Evolutionary conservation across 2,329 filamentous ascomycete genomes (phyloP).

Genomic region (Calonectria pteridis): DNA sequence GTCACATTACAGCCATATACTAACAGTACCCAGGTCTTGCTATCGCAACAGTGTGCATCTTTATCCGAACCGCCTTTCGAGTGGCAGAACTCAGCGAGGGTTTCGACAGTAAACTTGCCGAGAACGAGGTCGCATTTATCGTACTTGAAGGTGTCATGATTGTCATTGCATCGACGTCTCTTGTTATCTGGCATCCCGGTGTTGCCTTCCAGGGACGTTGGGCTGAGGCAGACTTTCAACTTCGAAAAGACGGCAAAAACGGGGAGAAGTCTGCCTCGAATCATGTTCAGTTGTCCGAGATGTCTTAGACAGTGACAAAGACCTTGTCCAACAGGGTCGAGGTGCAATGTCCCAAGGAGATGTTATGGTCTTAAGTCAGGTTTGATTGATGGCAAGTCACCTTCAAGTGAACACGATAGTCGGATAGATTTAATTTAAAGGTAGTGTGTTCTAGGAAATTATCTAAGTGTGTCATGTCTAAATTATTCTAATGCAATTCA

Average conservation of each 20-base stretch:
- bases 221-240: slow-evolving; percentile 35
- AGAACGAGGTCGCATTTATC: slow-evolving; percentile 30
- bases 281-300: background rate
- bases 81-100: slow-evolving; percentile 31
- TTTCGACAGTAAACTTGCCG: slow-evolving; percentile 26
- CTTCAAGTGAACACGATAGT: background rate
- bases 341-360: no score
- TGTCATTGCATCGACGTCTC: background rate
- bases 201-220: slow-evolving; percentile 30
- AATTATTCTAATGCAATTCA: background rate
- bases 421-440: background rate
- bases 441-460: background rate
- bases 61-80: slow-evolving; percentile 32
- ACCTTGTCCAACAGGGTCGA: background rate
- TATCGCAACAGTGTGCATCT: slow-evolving; percentile 27
- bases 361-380: no score
- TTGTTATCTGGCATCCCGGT: slow-evolving; percentile 27
- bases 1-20: slow-evolving; percentile 80
- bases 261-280: background rate
- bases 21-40: slow-evolving; percentile 61
- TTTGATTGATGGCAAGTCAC: background rate
- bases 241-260: slow-evolving; percentile 14
- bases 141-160: slow-evolving; percentile 30
- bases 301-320: background rate
- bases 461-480: background rate